These are phyloP conservation scores for Pterothamnion heteromorphum DNA, from an alignment of 31 red algal genomes.

Conservation along the genomic window DNA sequence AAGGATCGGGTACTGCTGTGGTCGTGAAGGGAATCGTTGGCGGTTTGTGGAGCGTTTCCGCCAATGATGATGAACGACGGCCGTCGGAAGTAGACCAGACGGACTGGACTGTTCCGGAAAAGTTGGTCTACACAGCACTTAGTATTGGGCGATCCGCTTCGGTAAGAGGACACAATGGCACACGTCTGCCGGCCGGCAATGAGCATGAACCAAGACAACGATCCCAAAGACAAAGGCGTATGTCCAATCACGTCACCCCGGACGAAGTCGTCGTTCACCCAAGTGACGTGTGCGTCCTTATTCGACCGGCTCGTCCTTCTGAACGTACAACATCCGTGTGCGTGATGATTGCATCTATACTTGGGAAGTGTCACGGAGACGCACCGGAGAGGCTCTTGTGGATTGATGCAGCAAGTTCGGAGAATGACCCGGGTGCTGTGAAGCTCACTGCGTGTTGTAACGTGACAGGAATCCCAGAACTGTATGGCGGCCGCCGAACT, in stretches of 20 bases:
- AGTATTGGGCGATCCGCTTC: neutral
- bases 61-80: neutral
- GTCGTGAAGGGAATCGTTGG: neutral
- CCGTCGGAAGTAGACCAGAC: neutral
- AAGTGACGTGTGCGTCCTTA: neutral
- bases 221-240: neutral
- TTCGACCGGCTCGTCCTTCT: neutral
- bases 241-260: neutral
- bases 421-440: neutral
- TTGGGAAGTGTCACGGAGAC: neutral
- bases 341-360: neutral
- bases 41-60: neutral
- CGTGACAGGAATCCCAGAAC: neutral
- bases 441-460: neutral
- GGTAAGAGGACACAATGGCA: neutral
- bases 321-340: neutral
- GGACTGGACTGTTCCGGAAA: neutral
- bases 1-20: neutral
- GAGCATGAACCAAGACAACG: no score
- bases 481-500: neutral
- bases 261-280: neutral
- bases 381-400: neutral
- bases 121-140: neutral
- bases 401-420: neutral
- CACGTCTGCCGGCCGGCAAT: neutral